Base-by-base conservation (phyloP, 305 asterid species). In the Fraxinus nigra region DNA sequence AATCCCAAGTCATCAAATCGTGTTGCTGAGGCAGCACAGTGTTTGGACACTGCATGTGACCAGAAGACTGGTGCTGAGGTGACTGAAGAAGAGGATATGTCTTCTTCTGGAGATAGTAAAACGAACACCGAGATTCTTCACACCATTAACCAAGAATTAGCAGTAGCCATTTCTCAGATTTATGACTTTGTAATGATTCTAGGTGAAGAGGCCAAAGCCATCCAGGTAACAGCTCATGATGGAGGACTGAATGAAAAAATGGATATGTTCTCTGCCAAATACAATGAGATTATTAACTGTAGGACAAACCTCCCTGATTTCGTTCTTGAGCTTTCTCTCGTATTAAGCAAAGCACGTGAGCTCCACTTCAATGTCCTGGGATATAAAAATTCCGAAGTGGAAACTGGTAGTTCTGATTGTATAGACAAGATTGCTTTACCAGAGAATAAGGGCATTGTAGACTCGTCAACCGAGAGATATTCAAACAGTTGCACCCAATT, bases 371-470 rank as follows among this genome's bases (percentile, higher is more conserved):
- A 81, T 85, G 83, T 94, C 70, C 80, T 89, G 51, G 90, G 94
- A 56, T 90, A 87, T 76, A 89, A 89, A 85, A 80, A 87, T 69
- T 87, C 92, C 83, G 96, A 90, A 85, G 86, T 86, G 46, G 95
- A 92, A 87, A 78, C 79, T 51, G 84, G 85, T 73, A 83, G 84
- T 76, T 91, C 95, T n/a, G 95, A 94, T 83, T 94, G 92, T 78
- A 92, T 93, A n/a, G 98, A 94, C 89, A 94, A 94, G 86, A 88
- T 93, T 79, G 97, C 91, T 37, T 89, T 94, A 65, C 96, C 99
- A 63, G 97, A 90, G 85, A 91, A 91, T 83, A 93, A 89, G 84
- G 90, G 78, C 78, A 82, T 80, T 20, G 81, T 80, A 54, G 88
- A 90, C 38, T 81, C 86, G 22, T 81, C 85, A 16, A 91, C 86